phyloP scores from a whole-genome alignment of 371 early-diverging fungal species.

The Rhizopus stolonifer region DNA sequence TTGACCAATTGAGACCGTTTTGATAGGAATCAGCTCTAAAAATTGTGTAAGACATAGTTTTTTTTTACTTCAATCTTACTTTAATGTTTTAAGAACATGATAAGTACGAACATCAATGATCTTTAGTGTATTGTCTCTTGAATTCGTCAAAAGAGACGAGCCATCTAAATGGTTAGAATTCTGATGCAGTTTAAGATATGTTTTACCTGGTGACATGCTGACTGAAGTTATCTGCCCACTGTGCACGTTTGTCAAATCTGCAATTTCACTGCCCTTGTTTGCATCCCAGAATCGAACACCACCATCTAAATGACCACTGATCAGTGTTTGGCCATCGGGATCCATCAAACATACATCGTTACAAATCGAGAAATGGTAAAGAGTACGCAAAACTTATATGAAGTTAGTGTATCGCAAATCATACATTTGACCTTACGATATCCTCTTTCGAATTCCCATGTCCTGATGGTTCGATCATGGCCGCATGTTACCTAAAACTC shows the following conservation, averaged over 20 bases:
- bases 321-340: conserved; percentile 80
- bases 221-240: conserved; percentile 87
- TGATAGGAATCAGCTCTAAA: conserved; percentile 75
- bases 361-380: conserved; percentile 92
- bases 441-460: conserved; percentile 92
- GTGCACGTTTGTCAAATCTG: conserved; percentile 83
- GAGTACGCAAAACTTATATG: conserved; percentile 70
- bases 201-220: conserved; percentile 66
- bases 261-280: conserved; percentile 75
- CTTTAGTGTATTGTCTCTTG: conserved; percentile 89
- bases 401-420: not conserved
- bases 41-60: no score
- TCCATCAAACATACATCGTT: conserved; percentile 88
- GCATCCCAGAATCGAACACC: conserved; percentile 92
- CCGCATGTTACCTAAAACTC: conserved; percentile 90
- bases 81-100: conserved; percentile 65
- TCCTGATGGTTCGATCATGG: conserved; percentile 93
- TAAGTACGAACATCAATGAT: conserved; percentile 81
- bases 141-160: conserved; percentile 80
- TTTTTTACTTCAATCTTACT: conserved; percentile 31
- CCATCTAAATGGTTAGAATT: conserved; percentile 47
- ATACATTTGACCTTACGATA: conserved; percentile 57
- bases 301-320: conserved; percentile 92
- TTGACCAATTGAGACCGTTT: conserved; percentile 85
- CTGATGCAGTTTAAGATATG: not conserved